Evolutionary conservation across 139 green algal species (phyloP).

Genomic region (Gonium pectorale): DNA sequence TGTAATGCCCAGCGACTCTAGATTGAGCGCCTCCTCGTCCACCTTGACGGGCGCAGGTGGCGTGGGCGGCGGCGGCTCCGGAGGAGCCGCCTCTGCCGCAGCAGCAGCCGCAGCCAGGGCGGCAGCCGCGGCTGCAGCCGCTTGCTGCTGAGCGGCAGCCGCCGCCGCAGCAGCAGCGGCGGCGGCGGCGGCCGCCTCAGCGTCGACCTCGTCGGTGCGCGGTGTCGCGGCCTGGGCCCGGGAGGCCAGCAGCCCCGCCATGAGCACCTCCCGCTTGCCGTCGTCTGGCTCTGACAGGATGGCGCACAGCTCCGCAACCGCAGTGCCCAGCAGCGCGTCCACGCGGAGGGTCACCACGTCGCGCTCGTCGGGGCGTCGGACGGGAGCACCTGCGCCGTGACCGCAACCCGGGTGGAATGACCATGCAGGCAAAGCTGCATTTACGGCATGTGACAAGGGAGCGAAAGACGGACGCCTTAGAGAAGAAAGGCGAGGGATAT

Average conservation of each 20-base stretch:
- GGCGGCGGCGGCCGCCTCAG: not conserved
- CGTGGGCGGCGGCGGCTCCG: not conserved
- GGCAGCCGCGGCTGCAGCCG: not conserved
- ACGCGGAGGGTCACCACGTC: slow-evolving; percentile 14
- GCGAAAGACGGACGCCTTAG: too few species aligned
- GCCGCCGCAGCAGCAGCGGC: not conserved
- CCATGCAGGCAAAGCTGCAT: too few species aligned
- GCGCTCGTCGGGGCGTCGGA: slow-evolving; percentile 40
- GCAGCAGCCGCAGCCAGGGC: not conserved
- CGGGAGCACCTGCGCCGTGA: slow-evolving; percentile 3
- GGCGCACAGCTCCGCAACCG: slow-evolving; percentile 28
- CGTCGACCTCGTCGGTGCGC: not conserved
- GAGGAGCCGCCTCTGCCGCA: not conserved
- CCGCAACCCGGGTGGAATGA: too few species aligned
- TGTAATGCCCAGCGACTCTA: slow-evolving; percentile 10
- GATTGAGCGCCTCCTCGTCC: not conserved
- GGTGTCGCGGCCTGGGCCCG: slow-evolving; percentile 5
- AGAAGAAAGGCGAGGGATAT: too few species aligned
- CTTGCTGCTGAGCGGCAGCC: not conserved
- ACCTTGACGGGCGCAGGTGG: not conserved
- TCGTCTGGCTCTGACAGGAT: slow-evolving; percentile 25
- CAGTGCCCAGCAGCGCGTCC: slow-evolving; percentile 48
- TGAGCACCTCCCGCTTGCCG: slow-evolving; percentile 1
- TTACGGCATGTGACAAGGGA: too few species aligned
- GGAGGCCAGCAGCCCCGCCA: slow-evolving; percentile 18